Conservation (phyloP, 2,329 filamentous ascomycete genomes). For the Claviceps sp. region DNA sequence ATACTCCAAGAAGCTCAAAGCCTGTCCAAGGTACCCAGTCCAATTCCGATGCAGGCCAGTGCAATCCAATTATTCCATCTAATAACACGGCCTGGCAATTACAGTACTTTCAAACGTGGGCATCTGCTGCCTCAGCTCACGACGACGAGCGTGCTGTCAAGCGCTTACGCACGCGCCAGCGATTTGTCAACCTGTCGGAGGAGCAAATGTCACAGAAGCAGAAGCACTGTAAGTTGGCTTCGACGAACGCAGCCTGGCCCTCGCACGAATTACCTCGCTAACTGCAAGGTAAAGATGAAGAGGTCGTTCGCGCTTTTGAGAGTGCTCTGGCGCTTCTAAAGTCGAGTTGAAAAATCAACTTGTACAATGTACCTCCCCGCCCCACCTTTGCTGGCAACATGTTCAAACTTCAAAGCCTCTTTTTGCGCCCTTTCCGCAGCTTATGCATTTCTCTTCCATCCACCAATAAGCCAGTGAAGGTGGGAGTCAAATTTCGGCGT, state of each 20-base stretch:
- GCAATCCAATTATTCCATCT: neutral
- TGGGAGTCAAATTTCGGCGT: neutral
- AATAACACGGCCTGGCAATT: neutral
- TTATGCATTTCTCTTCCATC: neutral
- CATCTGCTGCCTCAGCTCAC: slow-evolving; percentile 53
- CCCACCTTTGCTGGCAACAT: neutral
- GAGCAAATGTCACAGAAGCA: slow-evolving; percentile 58
- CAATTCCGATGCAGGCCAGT: neutral
- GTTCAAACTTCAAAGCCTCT: neutral
- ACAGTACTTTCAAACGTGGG: slow-evolving; percentile 73
- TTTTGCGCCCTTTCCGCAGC: neutral
- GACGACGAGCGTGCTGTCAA: slow-evolving; percentile 69
- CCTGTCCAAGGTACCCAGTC: slow-evolving; percentile 45
- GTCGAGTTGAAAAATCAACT: slow-evolving; percentile 15
- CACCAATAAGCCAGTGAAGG: neutral
- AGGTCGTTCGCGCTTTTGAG: slow-evolving; percentile 50
- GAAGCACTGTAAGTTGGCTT: slow-evolving; percentile 54
- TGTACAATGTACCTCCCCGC: neutral
- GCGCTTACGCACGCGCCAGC: slow-evolving; percentile 65
- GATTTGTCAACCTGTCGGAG: slow-evolving; percentile 64
- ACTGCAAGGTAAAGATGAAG: slow-evolving; percentile 20
- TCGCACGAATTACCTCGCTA: slow-evolving; percentile 6
- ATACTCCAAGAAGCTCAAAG: slow-evolving; percentile 54
- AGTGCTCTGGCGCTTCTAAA: slow-evolving; percentile 43
- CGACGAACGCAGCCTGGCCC: neutral